phyloP scores from a whole-genome alignment of 768 basidiomycete genomes.

The Tricholoma flavovirens region DNA sequence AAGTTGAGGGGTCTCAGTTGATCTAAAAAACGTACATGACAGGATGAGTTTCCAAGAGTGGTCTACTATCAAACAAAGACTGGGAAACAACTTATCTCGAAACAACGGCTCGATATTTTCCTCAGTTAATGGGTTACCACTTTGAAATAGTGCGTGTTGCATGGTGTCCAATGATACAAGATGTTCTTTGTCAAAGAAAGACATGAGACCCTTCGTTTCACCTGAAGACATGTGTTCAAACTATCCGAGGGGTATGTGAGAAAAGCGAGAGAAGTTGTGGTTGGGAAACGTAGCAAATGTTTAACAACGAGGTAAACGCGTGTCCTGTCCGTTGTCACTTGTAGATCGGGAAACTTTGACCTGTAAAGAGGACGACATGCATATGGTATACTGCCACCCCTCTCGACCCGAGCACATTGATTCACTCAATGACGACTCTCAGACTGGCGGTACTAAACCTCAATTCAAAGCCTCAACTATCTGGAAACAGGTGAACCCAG shows the following conservation, averaged over 20 bases:
- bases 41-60: slow-evolving; percentile 20
- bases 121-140: not conserved
- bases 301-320: not conserved
- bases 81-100: not conserved
- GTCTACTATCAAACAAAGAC: not conserved
- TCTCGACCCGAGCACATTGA: too few species aligned
- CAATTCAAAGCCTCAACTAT: too few species aligned
- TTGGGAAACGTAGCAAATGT: not conserved
- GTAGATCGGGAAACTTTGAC: too few species aligned
- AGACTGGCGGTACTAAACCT: too few species aligned
- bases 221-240: not conserved
- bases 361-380: too few species aligned
- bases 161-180: not conserved
- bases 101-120: not conserved
- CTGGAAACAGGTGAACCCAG: too few species aligned
- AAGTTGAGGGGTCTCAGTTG: too few species aligned
- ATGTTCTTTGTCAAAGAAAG: not conserved
- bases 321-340: too few species aligned
- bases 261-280: not conserved
- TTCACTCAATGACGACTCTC: too few species aligned
- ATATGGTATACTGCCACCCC: too few species aligned
- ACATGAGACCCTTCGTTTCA: not conserved
- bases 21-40: slow-evolving; percentile 17
- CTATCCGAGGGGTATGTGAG: not conserved
- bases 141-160: not conserved